Evolutionary conservation across 1,139 yeast genomes (phyloP).

Genomic region (Lizanozyma gosingica): DNA sequence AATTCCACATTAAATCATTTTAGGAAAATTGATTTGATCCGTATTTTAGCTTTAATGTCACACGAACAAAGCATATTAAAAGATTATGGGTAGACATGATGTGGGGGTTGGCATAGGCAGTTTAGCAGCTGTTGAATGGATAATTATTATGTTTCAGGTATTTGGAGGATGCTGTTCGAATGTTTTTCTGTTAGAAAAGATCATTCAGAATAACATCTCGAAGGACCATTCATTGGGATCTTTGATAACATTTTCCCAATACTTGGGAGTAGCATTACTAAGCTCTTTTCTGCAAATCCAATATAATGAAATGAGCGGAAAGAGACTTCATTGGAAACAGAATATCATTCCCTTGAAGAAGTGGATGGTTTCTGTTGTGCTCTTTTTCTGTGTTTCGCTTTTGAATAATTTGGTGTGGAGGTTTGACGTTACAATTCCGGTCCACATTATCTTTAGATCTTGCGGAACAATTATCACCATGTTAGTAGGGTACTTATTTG

Average conservation of each 20-base stretch:
- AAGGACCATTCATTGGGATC: conserved; percentile 23
- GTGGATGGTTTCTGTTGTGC: conserved; percentile 39
- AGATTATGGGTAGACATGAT: neutral
- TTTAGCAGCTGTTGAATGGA: conserved; percentile 5
- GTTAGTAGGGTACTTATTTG: conserved; percentile 43
- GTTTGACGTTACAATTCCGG: conserved; percentile 53
- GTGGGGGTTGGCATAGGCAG: conserved; percentile 1
- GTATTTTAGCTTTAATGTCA: no score
- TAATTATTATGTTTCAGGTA: conserved; percentile 24
- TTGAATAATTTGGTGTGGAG: conserved; percentile 54
- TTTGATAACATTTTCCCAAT: conserved; percentile 54
- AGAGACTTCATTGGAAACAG: conserved; percentile 17
- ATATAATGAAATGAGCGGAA: conserved; percentile 14
- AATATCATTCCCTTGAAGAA: conserved; percentile 39
- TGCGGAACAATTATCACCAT: conserved; percentile 58
- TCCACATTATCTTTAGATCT: conserved; percentile 61
- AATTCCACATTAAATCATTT: no score
- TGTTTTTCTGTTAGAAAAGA: conserved; percentile 52
- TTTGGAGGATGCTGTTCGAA: conserved; percentile 73
- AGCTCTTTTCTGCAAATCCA: conserved; percentile 28
- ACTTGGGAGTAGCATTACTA: conserved; percentile 41
- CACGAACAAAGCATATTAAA: neutral
- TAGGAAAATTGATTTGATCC: no score
- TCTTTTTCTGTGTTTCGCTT: conserved; percentile 45
- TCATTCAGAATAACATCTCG: conserved; percentile 20